phyloP scores from a whole-genome alignment of 2,329 filamentous ascomycete genomes.

The Phialocephala sp. region DNA sequence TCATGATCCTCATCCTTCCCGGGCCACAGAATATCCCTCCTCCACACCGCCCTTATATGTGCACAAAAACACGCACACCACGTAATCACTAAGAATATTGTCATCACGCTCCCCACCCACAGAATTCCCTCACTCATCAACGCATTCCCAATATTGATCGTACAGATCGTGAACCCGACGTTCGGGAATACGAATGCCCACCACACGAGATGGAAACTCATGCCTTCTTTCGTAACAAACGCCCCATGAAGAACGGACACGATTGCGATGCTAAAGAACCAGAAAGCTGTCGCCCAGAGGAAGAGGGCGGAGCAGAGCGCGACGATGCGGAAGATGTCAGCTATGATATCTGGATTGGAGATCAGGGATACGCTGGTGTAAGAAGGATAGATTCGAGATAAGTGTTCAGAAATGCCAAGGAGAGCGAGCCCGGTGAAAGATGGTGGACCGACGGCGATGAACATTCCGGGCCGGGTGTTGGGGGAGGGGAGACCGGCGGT shows the following conservation, averaged over 20 bases:
- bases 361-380: constrained; percentile 43
- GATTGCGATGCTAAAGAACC: constrained; percentile 57
- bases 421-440: constrained; percentile 74
- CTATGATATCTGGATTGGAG: constrained; percentile 46
- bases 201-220: constrained; percentile 65
- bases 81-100: constrained; percentile 47
- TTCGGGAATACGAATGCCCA: constrained; percentile 70
- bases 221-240: constrained; percentile 51
- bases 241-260: constrained; percentile 45
- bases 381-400: constrained; percentile 44
- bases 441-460: constrained; percentile 78
- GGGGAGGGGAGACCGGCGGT: constrained; percentile 60
- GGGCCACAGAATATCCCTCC: constrained; percentile 44
- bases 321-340: constrained; percentile 44
- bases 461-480: constrained; percentile 72
- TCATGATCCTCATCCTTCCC: constrained; percentile 45
- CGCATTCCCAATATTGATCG: constrained; percentile 58
- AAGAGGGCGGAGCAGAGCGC: constrained; percentile 56
- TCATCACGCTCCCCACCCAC: constrained; percentile 58
- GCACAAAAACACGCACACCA: constrained; percentile 40
- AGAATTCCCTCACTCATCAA: constrained; percentile 52
- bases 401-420: constrained; percentile 67
- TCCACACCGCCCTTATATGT: constrained; percentile 42
- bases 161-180: constrained; percentile 62
- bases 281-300: constrained; percentile 67